phyloP scores from a whole-genome alignment of 768 basidiomycete genomes.

The Suillus spraguei region DNA sequence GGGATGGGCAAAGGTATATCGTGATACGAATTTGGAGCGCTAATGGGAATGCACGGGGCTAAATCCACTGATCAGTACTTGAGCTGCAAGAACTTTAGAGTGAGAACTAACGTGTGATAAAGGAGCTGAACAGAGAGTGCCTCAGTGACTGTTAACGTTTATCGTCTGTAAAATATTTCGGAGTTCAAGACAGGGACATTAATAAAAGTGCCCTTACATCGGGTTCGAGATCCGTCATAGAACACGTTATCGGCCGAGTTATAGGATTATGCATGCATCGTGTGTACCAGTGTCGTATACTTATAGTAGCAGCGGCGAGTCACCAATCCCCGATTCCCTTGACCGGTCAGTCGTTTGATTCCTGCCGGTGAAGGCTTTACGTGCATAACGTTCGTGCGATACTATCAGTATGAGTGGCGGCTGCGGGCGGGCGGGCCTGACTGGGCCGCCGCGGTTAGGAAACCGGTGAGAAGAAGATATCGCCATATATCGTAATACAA shows the following conservation, averaged over 20 bases:
- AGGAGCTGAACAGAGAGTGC: neutral
- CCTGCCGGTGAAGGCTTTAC: too few species aligned
- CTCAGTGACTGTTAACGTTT: too few species aligned
- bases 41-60: neutral
- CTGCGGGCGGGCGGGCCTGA: too few species aligned
- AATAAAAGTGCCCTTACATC: neutral
- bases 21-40: neutral
- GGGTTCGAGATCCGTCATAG: neutral
- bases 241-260: neutral
- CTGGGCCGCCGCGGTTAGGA: too few species aligned
- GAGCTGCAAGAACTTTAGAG: neutral
- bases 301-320: too few species aligned
- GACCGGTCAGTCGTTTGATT: too few species aligned
- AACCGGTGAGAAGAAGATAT: too few species aligned
- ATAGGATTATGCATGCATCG: neutral
- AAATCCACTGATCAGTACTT: neutral
- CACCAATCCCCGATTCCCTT: too few species aligned
- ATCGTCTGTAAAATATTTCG: neutral
- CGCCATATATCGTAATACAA: too few species aligned
- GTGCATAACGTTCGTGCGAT: too few species aligned
- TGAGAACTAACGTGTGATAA: neutral
- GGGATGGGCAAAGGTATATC: neutral
- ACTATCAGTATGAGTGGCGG: too few species aligned
- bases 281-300: too few species aligned
- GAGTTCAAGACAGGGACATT: neutral